Percentiles rank a stretch among this genome's conserved stretches.
phyloP scores from a whole-genome alignment of 2,329 filamentous ascomycete genomes.

The Fusarium denticulatum region DNA sequence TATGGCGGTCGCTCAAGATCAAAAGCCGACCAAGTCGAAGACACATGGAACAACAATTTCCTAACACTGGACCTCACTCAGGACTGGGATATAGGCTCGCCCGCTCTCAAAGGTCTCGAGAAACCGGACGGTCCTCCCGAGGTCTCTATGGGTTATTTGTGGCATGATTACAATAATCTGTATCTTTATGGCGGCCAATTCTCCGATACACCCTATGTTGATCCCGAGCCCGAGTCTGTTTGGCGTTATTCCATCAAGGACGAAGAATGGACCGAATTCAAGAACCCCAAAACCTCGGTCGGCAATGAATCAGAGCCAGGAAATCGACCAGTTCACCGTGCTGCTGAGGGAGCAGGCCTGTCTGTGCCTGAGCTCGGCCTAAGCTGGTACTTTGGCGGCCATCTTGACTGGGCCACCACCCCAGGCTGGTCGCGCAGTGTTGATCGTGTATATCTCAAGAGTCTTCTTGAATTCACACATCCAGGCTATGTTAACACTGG shows the following conservation, averaged over 20 bases:
- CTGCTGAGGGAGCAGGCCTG: slow-evolving; percentile 78
- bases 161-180: slow-evolving; percentile 75
- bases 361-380: slow-evolving; percentile 75
- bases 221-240: slow-evolving; percentile 68
- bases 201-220: slow-evolving; percentile 67
- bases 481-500: slow-evolving; percentile 74
- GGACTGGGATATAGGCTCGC: slow-evolving; percentile 74
- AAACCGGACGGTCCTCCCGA: slow-evolving; percentile 75
- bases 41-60: slow-evolving; percentile 83
- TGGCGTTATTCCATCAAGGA: slow-evolving; percentile 76
- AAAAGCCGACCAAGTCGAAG: slow-evolving; percentile 63
- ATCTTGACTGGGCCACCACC: slow-evolving; percentile 70
- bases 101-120: slow-evolving; percentile 69
- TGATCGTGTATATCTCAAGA: slow-evolving; percentile 75
- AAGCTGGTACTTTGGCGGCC: slow-evolving; percentile 83
- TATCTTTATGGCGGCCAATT: slow-evolving; percentile 81
- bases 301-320: slow-evolving; percentile 70
- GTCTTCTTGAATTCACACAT: slow-evolving; percentile 79
- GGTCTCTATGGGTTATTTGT: slow-evolving; percentile 78
- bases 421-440: slow-evolving; percentile 74
- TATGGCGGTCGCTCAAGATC: slow-evolving; percentile 76
- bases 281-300: slow-evolving; percentile 67
- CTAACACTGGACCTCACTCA: slow-evolving; percentile 76
- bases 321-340: slow-evolving; percentile 68
- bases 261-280: slow-evolving; percentile 70